Conservation (phyloP, 495 filamentous ascomycete species). For the Endocarpon pusillum region DNA sequence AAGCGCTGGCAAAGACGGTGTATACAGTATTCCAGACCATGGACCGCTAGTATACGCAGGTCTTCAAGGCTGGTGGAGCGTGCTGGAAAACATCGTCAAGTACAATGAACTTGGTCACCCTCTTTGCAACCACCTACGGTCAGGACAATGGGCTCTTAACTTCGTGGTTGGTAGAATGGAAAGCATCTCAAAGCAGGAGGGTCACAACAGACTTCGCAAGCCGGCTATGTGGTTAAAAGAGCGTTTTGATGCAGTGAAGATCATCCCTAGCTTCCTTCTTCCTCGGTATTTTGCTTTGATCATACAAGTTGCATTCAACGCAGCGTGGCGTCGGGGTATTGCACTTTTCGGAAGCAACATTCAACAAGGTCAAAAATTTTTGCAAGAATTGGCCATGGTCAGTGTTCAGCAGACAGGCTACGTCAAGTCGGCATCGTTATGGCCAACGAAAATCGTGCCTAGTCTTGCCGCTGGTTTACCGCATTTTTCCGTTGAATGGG, state of each 20-base stretch:
- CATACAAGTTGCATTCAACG: conserved; percentile 68
- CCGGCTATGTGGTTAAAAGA: conserved; percentile 65
- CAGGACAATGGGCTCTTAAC: conserved; percentile 90
- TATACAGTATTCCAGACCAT: conserved; percentile 68
- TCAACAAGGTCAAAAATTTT: conserved; percentile 62
- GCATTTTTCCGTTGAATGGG: conserved; percentile 89
- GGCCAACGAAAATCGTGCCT: conserved; percentile 66
- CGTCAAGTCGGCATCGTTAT: conserved; percentile 77
- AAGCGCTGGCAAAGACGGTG: conserved; percentile 64
- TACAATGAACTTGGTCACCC: conserved; percentile 89
- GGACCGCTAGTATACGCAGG: conserved; percentile 87
- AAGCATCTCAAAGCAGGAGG: conserved; percentile 42
- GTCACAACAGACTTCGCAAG: conserved; percentile 38
- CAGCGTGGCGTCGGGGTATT: conserved; percentile 61
- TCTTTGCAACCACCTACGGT: conserved; percentile 76
- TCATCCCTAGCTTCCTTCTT: conserved; percentile 72
- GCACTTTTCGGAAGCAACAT: conserved; percentile 64
- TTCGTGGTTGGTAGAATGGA: conserved; percentile 69
- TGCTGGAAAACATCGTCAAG: conserved; percentile 65
- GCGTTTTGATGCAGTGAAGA: conserved; percentile 68
- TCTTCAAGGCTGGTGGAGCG: conserved; percentile 96
- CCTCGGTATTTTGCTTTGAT: conserved; percentile 88
- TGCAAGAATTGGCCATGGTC: conserved; percentile 74
- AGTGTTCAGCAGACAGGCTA: conserved; percentile 78
- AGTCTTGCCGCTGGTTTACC: conserved; percentile 86